Percentiles rank a stretch among this genome's conserved stretches.
Conservation (phyloP, 75 land plant genomes). For the Pseudotsuga menziesii region DNA sequence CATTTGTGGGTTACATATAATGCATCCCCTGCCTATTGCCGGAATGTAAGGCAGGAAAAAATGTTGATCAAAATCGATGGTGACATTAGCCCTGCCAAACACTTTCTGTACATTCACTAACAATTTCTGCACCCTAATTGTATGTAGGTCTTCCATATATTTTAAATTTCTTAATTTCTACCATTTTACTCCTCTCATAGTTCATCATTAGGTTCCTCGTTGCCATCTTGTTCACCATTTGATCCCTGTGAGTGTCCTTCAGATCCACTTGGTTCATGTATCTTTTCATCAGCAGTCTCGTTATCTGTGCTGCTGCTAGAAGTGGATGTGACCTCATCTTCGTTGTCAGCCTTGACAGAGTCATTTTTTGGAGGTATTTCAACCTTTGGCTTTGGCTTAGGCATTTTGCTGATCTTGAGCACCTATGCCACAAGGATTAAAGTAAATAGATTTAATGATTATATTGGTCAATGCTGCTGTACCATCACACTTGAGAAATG, state of each 20-base stretch:
- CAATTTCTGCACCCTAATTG: neutral
- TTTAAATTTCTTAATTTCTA: neutral
- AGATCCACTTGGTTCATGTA: neutral
- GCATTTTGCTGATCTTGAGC: slow-evolving; percentile 46
- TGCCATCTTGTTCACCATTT: neutral
- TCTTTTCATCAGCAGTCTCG: neutral
- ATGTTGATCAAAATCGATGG: slow-evolving; percentile 2
- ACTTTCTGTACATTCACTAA: neutral
- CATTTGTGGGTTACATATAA: neutral
- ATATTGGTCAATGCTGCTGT: neutral
- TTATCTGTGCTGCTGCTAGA: neutral
- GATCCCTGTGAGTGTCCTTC: neutral
- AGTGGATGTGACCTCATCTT: slow-evolving; percentile 1
- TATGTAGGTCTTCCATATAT: slow-evolving; percentile 2
- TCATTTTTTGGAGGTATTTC: slow-evolving; percentile 55
- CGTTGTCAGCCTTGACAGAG: slow-evolving; percentile 12
- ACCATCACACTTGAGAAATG: neutral
- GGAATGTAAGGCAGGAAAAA: neutral
- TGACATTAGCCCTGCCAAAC: slow-evolving; percentile 2
- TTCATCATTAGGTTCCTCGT: neutral
- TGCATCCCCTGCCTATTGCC: neutral
- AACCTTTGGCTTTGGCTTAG: slow-evolving; percentile 74
- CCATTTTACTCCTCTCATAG: neutral
- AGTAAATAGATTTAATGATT: neutral
- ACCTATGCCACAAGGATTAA: slow-evolving; percentile 28